phyloP scores from a whole-genome alignment of 75 land plant genomes.

The Cunninghamia lanceolata region DNA sequence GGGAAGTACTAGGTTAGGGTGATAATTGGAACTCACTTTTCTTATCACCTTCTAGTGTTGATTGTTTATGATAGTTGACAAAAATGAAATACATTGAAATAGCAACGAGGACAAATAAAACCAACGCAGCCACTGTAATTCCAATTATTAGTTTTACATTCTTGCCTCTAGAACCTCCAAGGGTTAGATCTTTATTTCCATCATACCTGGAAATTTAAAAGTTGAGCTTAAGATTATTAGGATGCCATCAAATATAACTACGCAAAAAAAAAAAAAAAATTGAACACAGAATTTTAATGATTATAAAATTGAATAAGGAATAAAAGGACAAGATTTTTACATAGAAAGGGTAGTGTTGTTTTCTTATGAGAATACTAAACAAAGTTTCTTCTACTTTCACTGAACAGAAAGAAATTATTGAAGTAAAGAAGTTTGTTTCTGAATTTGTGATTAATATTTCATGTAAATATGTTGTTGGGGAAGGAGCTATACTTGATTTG shows the following conservation, averaged over 20 bases:
- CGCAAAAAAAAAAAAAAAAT: too few relatives aligned
- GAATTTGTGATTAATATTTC: too few relatives aligned
- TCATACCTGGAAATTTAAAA: slow-evolving; percentile 1
- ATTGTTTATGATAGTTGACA: not conserved
- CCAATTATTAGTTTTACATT: not conserved
- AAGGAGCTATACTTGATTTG: too few relatives aligned
- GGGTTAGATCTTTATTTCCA: slow-evolving; percentile 4
- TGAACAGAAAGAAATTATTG: too few relatives aligned
- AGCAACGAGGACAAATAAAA: not conserved
- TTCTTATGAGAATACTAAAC: too few relatives aligned
- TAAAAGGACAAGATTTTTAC: too few relatives aligned
- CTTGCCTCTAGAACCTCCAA: not conserved
- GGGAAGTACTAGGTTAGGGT: not conserved
- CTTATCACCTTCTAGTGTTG: not conserved
- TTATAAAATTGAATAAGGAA: too few relatives aligned
- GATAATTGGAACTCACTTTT: not conserved
- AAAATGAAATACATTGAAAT: not conserved
- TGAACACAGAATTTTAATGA: too few relatives aligned
- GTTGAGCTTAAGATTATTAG: not conserved
- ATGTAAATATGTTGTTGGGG: too few relatives aligned
- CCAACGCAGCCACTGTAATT: not conserved
- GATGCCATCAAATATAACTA: not conserved
- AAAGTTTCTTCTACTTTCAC: too few relatives aligned
- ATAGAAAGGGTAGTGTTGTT: too few relatives aligned
- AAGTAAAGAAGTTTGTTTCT: too few relatives aligned